A percentile compares a stretch with the other conserved stretches of the same genome.
Evolutionary conservation across 164 flowering plant species (phyloP).

Genomic region (Magnolia officinalis): DNA sequence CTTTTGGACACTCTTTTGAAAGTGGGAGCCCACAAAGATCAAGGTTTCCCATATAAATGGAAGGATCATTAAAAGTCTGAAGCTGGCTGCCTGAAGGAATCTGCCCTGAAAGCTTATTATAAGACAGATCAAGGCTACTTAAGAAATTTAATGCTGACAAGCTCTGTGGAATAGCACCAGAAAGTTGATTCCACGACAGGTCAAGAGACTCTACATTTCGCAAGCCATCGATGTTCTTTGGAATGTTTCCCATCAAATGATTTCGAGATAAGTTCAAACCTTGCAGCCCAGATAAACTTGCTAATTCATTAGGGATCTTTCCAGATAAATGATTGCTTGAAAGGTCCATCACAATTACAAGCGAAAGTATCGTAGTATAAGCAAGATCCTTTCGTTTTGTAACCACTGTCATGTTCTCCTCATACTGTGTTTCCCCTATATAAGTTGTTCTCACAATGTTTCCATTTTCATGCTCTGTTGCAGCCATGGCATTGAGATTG

Average conservation of each 20-base stretch:
- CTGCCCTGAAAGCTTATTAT: constrained; percentile 9
- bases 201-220: constrained; percentile 8
- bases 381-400: background rate
- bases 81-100: constrained; percentile 10
- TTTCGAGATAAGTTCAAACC: constrained; percentile 10
- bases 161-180: constrained; percentile 6
- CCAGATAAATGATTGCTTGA: constrained; percentile 22
- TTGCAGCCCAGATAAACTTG: background rate
- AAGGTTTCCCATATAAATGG: constrained; percentile 6
- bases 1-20: background rate
- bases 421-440: background rate
- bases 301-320: background rate
- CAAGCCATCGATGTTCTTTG: constrained; percentile 7
- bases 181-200: background rate
- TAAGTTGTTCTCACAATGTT: no score
- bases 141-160: background rate
- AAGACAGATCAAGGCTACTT: constrained; percentile 8
- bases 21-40: constrained; percentile 18
- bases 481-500: background rate
- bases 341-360: background rate
- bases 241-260: constrained; percentile 12
- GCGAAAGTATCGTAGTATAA: background rate
- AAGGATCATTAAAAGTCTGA: background rate
- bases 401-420: background rate
- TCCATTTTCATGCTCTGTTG: no score